These are phyloP conservation scores for Moesziomyces aphidis DNA, from an alignment of 1,284 basidiomycete genomes.

Conservation along the genomic window DNA sequence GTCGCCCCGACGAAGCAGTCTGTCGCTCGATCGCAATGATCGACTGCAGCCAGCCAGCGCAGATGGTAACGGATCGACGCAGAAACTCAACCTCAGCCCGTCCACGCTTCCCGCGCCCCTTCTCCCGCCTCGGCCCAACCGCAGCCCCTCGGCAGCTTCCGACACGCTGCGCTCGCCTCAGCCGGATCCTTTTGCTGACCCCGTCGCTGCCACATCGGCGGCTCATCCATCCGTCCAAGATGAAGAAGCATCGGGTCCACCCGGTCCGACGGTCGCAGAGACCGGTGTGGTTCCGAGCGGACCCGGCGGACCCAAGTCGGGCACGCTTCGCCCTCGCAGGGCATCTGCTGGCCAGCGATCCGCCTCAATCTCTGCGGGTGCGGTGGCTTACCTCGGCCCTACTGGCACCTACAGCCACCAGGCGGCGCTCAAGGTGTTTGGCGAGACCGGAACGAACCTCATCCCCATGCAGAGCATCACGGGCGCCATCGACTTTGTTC, in stretches of 20 bases:
- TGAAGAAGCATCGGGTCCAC: constrained; percentile 20
- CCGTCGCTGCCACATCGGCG: constrained; percentile 7
- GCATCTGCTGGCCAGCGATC: constrained; percentile 41
- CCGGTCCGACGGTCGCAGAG: constrained; percentile 51
- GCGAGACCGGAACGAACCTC: constrained; percentile 32
- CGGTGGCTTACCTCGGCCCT: constrained; percentile 49
- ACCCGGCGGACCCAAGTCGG: constrained; percentile 52
- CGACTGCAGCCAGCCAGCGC: constrained; percentile 16
- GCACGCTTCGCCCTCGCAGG: constrained; percentile 42
- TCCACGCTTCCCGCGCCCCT: constrained; percentile 34
- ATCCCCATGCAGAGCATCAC: constrained; percentile 51
- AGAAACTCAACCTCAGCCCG: constrained; percentile 44
- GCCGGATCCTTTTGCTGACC: constrained; percentile 33
- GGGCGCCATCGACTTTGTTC: constrained; percentile 50
- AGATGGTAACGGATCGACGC: constrained; percentile 10
- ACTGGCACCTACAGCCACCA: constrained; percentile 49
- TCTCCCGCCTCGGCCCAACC: constrained; percentile 39
- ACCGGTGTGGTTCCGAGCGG: constrained; percentile 49
- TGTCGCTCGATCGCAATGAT: constrained; percentile 19
- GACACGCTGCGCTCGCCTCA: constrained; percentile 30
- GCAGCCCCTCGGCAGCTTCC: constrained; percentile 21
- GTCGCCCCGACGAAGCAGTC: constrained; percentile 17
- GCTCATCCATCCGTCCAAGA: constrained; percentile 4
- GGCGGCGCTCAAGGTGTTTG: constrained; percentile 48
- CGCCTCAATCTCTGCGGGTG: constrained; percentile 43